Base-by-base conservation (phyloP, 2,329 filamentous ascomycete genomes). In the Tolypocladium pustulatum region DNA sequence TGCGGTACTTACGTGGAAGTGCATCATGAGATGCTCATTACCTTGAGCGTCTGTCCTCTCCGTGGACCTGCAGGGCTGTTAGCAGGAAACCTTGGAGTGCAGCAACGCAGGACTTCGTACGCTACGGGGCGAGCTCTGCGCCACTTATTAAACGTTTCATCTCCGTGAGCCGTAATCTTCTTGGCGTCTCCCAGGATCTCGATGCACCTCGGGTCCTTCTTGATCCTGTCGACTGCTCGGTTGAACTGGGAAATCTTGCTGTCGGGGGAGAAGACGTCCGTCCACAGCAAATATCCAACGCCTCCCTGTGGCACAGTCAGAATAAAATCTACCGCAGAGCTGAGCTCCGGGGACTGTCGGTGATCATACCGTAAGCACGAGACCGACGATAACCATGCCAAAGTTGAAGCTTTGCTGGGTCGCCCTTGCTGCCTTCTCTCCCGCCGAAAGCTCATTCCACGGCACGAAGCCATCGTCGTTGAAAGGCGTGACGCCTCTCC, bases 371-470 rank as follows among this genome's bases (percentile, higher is more conserved):
- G 92, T 96, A 65, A 93, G 77, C 38, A 85, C 81, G 13, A 92
- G 74, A 32, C 93, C 93, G 9, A 87, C 78, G 1, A 91, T 65
- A 10, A 97, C 84, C 62, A 97, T 74, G 64, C 87, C 81, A 64
- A 96, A 85, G 73, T 97, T 97, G 77, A 96, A 88, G 20, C 87
- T 89, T 73, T 97, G 93, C 73, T 97, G 92, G 0, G 90, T 93
- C 10, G 91, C 89, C 43, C 93, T 83, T 30, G 88, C 88, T 3
- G 86, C 85, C 72, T 96, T 97, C 71, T 97, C 93, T 54, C 77
- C 77, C 0, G 75, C 77, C 0, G 87, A 91, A 2, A 97, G 81
- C 58, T 94, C 80, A 3, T 78, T 81, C 93, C 93, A 97, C 4
- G 85, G 84, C 1, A 96, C 85, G 62, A 82, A 81, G 9, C 93